A percentile compares a stretch with the other conserved stretches of the same genome.
Evolutionary conservation across 164 flowering plant genomes (phyloP).

Genomic region (Vitis rupestris): DNA sequence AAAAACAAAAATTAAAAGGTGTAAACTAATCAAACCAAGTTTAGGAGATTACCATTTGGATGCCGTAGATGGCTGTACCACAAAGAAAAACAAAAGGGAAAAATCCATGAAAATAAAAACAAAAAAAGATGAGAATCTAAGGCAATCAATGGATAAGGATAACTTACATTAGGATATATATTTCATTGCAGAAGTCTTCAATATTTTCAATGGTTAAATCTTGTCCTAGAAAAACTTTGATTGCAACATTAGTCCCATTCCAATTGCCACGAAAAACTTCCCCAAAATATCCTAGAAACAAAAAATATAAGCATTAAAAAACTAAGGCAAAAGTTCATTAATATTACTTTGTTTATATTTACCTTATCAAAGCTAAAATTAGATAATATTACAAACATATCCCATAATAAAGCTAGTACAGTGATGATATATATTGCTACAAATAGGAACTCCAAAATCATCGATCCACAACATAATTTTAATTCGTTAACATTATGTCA

Average conservation of each 20-base stretch:
- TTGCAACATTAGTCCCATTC: constrained; percentile 99
- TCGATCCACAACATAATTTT: too few relatives aligned
- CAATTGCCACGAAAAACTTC: constrained; percentile 96
- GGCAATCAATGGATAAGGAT: constrained; percentile 1
- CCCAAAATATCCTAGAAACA: constrained; percentile 77
- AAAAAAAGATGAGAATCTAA: background rate
- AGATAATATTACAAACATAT: too few relatives aligned
- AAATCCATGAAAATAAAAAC: background rate
- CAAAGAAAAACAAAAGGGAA: constrained; percentile 14
- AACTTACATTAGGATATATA: constrained; percentile 75
- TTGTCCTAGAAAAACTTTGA: constrained; percentile 91
- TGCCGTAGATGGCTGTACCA: constrained; percentile 94
- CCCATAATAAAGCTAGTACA: too few relatives aligned
- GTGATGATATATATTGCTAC: too few relatives aligned
- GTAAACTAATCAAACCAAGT: background rate
- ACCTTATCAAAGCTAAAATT: too few relatives aligned
- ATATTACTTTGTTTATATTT: too few relatives aligned
- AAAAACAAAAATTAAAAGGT: constrained; percentile 1
- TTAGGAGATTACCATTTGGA: constrained; percentile 78
- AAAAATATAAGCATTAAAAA: background rate
- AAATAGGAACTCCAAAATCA: too few relatives aligned
- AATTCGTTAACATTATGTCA: too few relatives aligned
- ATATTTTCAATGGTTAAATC: constrained; percentile 93
- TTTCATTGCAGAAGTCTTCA: constrained; percentile 98
- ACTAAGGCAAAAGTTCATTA: background rate